phyloP scores from a whole-genome alignment of 1,284 basidiomycete species.

The Mycena sp. region DNA sequence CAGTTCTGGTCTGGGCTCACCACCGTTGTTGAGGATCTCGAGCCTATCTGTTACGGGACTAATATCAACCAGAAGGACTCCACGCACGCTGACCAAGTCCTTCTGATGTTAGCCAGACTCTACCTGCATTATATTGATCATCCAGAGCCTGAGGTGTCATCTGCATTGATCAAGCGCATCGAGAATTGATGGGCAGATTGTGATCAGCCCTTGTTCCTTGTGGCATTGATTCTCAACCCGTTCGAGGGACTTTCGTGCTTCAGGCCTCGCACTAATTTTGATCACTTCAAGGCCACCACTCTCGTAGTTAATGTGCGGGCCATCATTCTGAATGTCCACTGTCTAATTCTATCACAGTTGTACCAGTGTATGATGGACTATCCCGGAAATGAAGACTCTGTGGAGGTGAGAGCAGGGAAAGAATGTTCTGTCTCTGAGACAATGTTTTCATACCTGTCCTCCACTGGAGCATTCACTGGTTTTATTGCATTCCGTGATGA shows the following conservation, averaged over 20 bases:
- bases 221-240: slow-evolving; percentile 29
- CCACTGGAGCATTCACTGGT: no score
- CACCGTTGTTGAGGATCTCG: no score
- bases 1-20: no score
- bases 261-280: slow-evolving; percentile 34
- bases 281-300: slow-evolving; percentile 32
- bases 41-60: no score
- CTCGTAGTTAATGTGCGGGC: slow-evolving; percentile 26
- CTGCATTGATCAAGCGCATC: slow-evolving; percentile 10
- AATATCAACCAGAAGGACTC: no score
- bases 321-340: neutral
- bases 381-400: slow-evolving; percentile 20
- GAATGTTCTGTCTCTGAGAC: slow-evolving; percentile 29
- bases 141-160: no score
- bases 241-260: slow-evolving; percentile 30
- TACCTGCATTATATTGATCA: no score
- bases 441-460: no score
- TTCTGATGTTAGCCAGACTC: no score
- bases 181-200: slow-evolving; percentile 38
- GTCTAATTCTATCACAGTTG: slow-evolving; percentile 18
- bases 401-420: slow-evolving; percentile 23
- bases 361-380: slow-evolving; percentile 31
- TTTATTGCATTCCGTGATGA: no score
- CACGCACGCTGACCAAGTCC: no score
- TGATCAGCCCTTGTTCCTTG: slow-evolving; percentile 36